Conservation (phyloP, 345 rosid genomes). For the Lepidium aucheri region DNA sequence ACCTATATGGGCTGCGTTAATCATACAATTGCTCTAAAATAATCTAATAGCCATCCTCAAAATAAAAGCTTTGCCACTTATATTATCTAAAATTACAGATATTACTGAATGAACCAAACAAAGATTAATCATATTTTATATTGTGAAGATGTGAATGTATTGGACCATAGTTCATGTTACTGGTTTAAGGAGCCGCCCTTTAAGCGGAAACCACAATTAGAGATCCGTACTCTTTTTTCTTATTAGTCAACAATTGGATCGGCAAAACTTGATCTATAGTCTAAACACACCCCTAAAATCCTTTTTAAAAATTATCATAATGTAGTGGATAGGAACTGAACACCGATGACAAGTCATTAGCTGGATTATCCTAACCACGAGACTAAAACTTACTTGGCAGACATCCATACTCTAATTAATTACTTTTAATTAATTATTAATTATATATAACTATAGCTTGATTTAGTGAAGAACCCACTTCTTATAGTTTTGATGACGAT, state of each 20-base stretch:
- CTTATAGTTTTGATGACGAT: slow-evolving; percentile 2
- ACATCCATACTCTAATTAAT: background rate
- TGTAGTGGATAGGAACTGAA: too few species aligned
- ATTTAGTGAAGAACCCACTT: background rate
- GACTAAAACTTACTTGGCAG: too few species aligned
- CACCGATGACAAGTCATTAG: too few species aligned
- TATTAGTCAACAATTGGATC: too few species aligned
- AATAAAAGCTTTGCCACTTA: background rate
- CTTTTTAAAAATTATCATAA: too few species aligned
- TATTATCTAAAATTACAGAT: background rate
- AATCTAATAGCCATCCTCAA: background rate
- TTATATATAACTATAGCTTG: background rate
- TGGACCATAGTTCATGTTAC: background rate
- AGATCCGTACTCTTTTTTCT: too few species aligned
- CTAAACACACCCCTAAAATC: too few species aligned
- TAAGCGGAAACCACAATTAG: slow-evolving; percentile 15
- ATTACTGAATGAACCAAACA: background rate
- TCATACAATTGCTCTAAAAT: background rate
- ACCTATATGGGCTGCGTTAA: background rate
- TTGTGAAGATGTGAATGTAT: background rate
- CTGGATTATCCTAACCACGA: too few species aligned
- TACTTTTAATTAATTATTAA: background rate
- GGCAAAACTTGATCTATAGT: too few species aligned
- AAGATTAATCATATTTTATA: background rate
- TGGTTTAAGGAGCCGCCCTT: slow-evolving; percentile 16